Evolutionary conservation across 2,329 filamentous ascomycete genomes (phyloP).

Genomic region (Colletotrichum tropicicola): DNA sequence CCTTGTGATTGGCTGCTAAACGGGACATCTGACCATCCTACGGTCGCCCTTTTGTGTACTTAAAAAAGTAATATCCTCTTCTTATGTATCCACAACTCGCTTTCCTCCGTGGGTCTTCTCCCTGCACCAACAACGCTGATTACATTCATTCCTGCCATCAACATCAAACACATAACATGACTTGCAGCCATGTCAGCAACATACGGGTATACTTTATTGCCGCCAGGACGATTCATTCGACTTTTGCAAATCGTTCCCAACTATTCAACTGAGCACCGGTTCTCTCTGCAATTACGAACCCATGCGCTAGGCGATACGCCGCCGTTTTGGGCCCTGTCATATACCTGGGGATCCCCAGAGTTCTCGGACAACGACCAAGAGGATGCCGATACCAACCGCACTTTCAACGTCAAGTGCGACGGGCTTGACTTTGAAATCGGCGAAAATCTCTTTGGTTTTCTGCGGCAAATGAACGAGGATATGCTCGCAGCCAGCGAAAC

Average conservation of each 20-base stretch:
- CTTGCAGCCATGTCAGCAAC: not conserved
- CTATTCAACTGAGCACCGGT: not conserved
- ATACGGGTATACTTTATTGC: not conserved
- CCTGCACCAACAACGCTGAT: not conserved
- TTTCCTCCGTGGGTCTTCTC: no score
- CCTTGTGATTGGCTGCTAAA: no score
- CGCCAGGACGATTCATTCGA: not conserved
- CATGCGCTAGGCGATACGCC: not conserved
- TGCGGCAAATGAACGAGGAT: not conserved
- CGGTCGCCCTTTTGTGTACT: no score
- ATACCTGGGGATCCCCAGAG: constrained; percentile 5
- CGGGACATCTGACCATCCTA: no score
- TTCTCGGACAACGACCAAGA: not conserved
- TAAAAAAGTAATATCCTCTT: no score
- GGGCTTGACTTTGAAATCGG: not conserved
- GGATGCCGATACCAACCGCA: not conserved
- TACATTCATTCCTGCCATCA: not conserved
- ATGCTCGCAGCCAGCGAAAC: not conserved
- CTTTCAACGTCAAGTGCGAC: not conserved
- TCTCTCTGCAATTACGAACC: not conserved
- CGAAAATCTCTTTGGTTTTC: constrained; percentile 6
- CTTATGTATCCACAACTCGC: no score
- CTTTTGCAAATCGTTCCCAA: not conserved
- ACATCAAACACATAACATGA: not conserved
- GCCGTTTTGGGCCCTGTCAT: constrained; percentile 11